These are phyloP conservation scores for Phytophthora sp. DNA, from an alignment of 352 stramenopile species.

Conservation along the genomic window DNA sequence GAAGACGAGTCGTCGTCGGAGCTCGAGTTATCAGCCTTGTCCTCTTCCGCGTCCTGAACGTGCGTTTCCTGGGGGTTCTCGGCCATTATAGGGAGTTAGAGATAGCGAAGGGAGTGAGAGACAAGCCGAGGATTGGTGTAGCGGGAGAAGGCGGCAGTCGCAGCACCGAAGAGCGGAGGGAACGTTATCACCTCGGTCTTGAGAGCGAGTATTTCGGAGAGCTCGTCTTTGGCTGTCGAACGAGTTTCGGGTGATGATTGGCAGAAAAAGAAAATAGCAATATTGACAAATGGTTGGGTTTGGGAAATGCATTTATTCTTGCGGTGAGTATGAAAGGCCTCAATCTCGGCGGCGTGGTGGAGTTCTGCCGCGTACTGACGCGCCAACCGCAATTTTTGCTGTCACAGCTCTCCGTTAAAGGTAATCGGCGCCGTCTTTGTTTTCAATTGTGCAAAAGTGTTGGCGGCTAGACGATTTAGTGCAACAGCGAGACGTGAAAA, in stretches of 20 bases:
- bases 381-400: constrained; percentile 77
- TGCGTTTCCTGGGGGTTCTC: constrained; percentile 37
- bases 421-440: constrained; percentile 33
- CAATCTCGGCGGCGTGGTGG: constrained; percentile 77
- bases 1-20: constrained; percentile 82
- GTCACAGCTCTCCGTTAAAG: constrained; percentile 83
- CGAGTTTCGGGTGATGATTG: constrained; percentile 25
- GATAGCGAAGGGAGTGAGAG: neutral
- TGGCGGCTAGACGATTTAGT: neutral
- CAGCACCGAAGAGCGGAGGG: neutral
- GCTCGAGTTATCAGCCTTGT: constrained; percentile 65
- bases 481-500: constrained; percentile 3
- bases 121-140: neutral
- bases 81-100: constrained; percentile 28
- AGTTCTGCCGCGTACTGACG: constrained; percentile 82
- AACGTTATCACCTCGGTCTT: too few species aligned
- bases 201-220: constrained; percentile 34
- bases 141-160: neutral
- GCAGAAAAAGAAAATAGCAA: too few species aligned
- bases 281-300: constrained; percentile 30
- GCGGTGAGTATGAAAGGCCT: constrained; percentile 61
- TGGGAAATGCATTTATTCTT: constrained; percentile 18
- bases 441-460: neutral
- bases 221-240: constrained; percentile 33
- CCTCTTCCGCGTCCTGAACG: constrained; percentile 38